A percentile compares a stretch with the other conserved stretches of the same genome.
Evolutionary conservation across 1,139 yeast species (phyloP).

Genomic region (Scheffersomyces stambukii): DNA sequence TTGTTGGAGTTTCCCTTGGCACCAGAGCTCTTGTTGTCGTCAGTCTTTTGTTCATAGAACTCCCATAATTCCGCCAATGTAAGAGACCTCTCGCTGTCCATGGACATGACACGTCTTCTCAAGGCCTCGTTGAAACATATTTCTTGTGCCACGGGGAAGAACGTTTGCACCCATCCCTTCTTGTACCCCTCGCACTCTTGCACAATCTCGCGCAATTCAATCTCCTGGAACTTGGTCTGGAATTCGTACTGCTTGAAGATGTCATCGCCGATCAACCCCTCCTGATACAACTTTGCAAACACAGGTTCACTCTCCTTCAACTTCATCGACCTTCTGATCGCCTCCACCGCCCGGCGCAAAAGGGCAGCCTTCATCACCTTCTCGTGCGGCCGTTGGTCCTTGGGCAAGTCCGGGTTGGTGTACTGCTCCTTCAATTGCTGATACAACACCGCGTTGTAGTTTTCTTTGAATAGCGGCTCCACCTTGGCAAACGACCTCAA

Average conservation of each 20-base stretch:
- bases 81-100: conserved; percentile 52
- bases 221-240: conserved; percentile 72
- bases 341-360: conserved; percentile 69
- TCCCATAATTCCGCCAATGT: conserved; percentile 51
- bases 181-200: conserved; percentile 70
- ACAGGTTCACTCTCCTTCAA: conserved; percentile 71
- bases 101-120: conserved; percentile 70
- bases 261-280: conserved; percentile 89
- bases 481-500: conserved; percentile 49
- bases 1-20: not conserved
- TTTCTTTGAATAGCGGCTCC: conserved; percentile 69
- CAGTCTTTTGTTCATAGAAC: conserved; percentile 18
- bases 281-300: conserved; percentile 70
- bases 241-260: conserved; percentile 75
- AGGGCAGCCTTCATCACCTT: conserved; percentile 84
- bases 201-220: conserved; percentile 77
- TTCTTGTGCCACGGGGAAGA: conserved; percentile 81
- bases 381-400: conserved; percentile 61
- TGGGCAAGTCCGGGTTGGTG: conserved; percentile 33
- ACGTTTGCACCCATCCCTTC: conserved; percentile 74
- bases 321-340: conserved; percentile 61
- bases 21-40: not conserved
- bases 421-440: conserved; percentile 49
- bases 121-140: conserved; percentile 90
- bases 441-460: conserved; percentile 63